phyloP scores from a whole-genome alignment of 495 filamentous ascomycete genomes.

The Aspergillus affinis region DNA sequence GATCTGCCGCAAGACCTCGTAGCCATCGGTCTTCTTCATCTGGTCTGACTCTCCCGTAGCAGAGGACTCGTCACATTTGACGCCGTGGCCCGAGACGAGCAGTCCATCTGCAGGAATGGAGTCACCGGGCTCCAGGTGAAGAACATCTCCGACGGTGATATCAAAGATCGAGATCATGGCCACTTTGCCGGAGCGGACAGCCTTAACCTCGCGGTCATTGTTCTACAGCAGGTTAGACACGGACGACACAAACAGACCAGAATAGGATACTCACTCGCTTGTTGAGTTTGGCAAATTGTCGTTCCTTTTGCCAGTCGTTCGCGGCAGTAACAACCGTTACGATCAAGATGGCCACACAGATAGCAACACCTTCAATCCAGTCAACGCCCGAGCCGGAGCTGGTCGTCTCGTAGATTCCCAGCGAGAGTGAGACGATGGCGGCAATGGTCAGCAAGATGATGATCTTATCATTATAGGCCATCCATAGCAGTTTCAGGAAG shows the following conservation, averaged over 20 bases:
- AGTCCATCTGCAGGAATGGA: slow-evolving; percentile 64
- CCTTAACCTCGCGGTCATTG: slow-evolving; percentile 76
- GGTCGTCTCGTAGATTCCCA: slow-evolving; percentile 67
- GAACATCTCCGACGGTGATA: slow-evolving; percentile 68
- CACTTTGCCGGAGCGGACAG: slow-evolving; percentile 72
- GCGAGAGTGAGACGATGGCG: slow-evolving; percentile 68
- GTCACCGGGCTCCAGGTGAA: slow-evolving; percentile 74
- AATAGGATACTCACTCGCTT: slow-evolving; percentile 46
- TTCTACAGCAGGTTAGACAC: slow-evolving; percentile 46
- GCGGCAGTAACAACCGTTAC: slow-evolving; percentile 72
- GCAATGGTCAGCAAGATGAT: slow-evolving; percentile 72
- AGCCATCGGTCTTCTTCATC: slow-evolving; percentile 60
- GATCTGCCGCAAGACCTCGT: slow-evolving; percentile 59
- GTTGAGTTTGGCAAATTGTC: slow-evolving; percentile 77
- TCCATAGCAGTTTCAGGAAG: slow-evolving; percentile 75
- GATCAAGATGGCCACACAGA: slow-evolving; percentile 72
- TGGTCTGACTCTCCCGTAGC: slow-evolving; percentile 70
- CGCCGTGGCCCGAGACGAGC: slow-evolving; percentile 60
- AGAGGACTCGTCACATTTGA: slow-evolving; percentile 69
- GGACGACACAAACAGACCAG: background rate
- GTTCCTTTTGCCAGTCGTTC: slow-evolving; percentile 79
- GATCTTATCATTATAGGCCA: slow-evolving; percentile 84
- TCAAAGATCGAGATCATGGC: slow-evolving; percentile 70
- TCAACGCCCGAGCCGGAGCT: slow-evolving; percentile 55
- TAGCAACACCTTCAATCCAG: slow-evolving; percentile 81